Percentiles rank a stretch among this genome's conserved stretches.
Conservation (phyloP, 495 filamentous ascomycete species). For the Penicillium soppii region DNA sequence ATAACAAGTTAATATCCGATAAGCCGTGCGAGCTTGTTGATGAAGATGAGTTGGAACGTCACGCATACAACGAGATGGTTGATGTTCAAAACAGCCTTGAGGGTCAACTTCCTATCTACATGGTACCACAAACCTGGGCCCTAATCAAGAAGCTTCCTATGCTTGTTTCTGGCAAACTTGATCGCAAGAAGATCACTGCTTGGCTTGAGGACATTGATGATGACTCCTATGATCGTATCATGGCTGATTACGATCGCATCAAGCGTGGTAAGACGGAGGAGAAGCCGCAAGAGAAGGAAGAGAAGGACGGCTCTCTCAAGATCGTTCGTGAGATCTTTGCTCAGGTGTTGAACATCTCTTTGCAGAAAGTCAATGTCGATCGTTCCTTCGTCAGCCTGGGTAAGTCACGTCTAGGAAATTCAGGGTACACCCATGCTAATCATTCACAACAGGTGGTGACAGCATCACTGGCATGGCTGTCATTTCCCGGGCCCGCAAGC, state of each 20-base stretch:
- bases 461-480: slow-evolving; percentile 45
- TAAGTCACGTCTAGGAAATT: slow-evolving; percentile 19
- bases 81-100: slow-evolving; percentile 40
- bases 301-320: slow-evolving; percentile 23
- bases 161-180: slow-evolving; percentile 50
- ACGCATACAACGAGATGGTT: slow-evolving; percentile 28
- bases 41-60: slow-evolving; percentile 18
- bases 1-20: slow-evolving; percentile 31
- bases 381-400: slow-evolving; percentile 46
- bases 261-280: slow-evolving; percentile 25
- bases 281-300: slow-evolving; percentile 23
- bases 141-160: slow-evolving; percentile 44
- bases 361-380: slow-evolving; percentile 36
- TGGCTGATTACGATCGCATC: slow-evolving; percentile 38
- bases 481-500: slow-evolving; percentile 38
- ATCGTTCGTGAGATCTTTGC: slow-evolving; percentile 41
- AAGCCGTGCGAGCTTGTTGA: slow-evolving; percentile 38
- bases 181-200: slow-evolving; percentile 43
- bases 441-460: slow-evolving; percentile 42
- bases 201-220: slow-evolving; percentile 46
- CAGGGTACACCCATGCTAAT: slow-evolving; percentile 19
- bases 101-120: slow-evolving; percentile 43
- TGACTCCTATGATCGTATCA: slow-evolving; percentile 34
- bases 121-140: slow-evolving; percentile 50
- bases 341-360: slow-evolving; percentile 48